phyloP scores from a whole-genome alignment of 176 grass and related monocot species.

The Canna indica region DNA sequence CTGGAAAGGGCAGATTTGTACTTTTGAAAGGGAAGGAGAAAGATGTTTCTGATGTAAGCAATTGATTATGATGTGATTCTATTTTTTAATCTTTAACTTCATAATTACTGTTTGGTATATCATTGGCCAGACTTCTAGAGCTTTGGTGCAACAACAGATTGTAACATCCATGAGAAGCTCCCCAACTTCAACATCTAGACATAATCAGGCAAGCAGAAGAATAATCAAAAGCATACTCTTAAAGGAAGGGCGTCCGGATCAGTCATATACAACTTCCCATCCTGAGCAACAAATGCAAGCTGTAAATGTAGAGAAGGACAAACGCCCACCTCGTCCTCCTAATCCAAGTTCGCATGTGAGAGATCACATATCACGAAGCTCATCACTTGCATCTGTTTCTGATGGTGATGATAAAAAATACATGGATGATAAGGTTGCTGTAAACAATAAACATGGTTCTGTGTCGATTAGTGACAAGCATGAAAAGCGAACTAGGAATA shows the following conservation, averaged over 20 bases:
- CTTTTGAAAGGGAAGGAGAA: conserved; percentile 24
- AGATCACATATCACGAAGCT: conserved; percentile 8
- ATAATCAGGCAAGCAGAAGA: conserved; percentile 17
- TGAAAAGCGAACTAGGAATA: conserved; percentile 17
- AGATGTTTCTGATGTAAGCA: conserved; percentile 16
- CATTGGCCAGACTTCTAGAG: conserved; percentile 10
- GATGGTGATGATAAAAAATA: conserved; percentile 23
- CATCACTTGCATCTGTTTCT: conserved; percentile 12
- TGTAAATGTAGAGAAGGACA: conserved; percentile 19
- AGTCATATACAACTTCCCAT: background rate
- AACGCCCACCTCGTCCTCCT: conserved; percentile 2
- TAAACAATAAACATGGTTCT: conserved; percentile 16
- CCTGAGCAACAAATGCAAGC: background rate
- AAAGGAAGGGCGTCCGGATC: conserved; percentile 8
- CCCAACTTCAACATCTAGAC: background rate
- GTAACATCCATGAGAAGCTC: conserved; percentile 1
- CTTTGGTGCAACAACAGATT: conserved; percentile 9
- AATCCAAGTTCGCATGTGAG: background rate
- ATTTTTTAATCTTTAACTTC: background rate
- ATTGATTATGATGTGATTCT: background rate
- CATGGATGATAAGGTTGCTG: background rate
- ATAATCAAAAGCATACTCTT: conserved; percentile 17
- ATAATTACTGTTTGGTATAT: background rate
- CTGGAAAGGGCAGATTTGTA: conserved; percentile 19
- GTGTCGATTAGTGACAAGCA: conserved; percentile 5